These are phyloP conservation scores for Pseudozyma flocculosa DNA, from an alignment of 1,284 basidiomycete genomes.

Conservation along the genomic window DNA sequence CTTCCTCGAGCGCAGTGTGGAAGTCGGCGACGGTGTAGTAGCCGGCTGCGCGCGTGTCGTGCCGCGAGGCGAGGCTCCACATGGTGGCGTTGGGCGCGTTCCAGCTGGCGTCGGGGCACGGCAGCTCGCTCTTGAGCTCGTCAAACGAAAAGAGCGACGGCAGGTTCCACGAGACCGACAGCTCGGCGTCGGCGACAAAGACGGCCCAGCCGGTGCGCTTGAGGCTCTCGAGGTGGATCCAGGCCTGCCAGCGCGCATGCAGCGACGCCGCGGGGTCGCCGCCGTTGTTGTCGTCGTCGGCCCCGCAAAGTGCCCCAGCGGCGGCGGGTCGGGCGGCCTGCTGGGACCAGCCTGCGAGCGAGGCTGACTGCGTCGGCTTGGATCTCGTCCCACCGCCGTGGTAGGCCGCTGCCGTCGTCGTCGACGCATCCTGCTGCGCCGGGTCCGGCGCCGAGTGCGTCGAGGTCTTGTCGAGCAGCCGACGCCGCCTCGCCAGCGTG, in stretches of 20 bases:
- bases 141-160: slow-evolving; percentile 8
- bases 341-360: not conserved
- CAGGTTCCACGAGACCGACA: slow-evolving; percentile 11
- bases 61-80: slow-evolving; percentile 1
- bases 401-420: no score
- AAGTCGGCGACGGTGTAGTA: no score
- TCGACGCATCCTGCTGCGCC: no score
- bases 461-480: no score
- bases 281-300: slow-evolving; percentile 15
- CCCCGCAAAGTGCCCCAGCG: not conserved
- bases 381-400: no score
- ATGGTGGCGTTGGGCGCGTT: slow-evolving; percentile 9
- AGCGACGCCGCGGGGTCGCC: slow-evolving; percentile 13
- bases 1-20: no score
- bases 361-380: not conserved
- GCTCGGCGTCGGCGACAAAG: slow-evolving; percentile 13
- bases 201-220: slow-evolving; percentile 12
- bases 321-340: not conserved
- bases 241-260: slow-evolving; percentile 13
- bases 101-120: slow-evolving; percentile 11
- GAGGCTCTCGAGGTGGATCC: slow-evolving; percentile 9
- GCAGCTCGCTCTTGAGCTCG: slow-evolving; percentile 12
- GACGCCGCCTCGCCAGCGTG: no score
- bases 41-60: no score
- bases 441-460: no score